A percentile compares a stretch with the other conserved stretches of the same genome.
Evolutionary conservation across 2,329 filamentous ascomycete genomes (phyloP).

Genomic region (Cytospora leucostoma): DNA sequence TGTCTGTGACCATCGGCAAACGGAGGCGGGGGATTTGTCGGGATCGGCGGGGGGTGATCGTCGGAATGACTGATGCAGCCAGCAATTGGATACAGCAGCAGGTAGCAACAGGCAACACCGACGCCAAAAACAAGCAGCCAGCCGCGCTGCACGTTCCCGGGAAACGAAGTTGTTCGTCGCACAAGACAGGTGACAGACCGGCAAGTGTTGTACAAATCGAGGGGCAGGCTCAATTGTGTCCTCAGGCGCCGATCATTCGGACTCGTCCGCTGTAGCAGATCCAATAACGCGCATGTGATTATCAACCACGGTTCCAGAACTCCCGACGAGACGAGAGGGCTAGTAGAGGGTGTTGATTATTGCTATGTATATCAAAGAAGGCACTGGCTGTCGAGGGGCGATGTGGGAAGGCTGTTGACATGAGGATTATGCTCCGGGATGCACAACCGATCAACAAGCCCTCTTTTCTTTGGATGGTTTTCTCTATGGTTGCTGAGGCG

Average conservation of each 20-base stretch:
- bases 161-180: constrained; percentile 16
- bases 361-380: background rate
- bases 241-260: constrained; percentile 18
- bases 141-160: constrained; percentile 25
- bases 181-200: constrained; percentile 21
- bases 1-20: constrained; percentile 28
- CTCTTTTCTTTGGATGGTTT: background rate
- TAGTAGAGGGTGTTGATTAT: constrained; percentile 6
- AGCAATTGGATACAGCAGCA: constrained; percentile 16
- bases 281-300: constrained; percentile 22
- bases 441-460: background rate
- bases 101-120: constrained; percentile 15
- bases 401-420: background rate
- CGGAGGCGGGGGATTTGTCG: constrained; percentile 16
- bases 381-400: constrained; percentile 3
- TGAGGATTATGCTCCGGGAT: background rate
- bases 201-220: constrained; percentile 24
- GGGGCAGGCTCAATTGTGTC: constrained; percentile 23
- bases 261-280: constrained; percentile 25
- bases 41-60: constrained; percentile 22
- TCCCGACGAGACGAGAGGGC: background rate
- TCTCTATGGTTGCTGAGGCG: background rate
- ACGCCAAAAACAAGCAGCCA: constrained; percentile 18
- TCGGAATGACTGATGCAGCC: constrained; percentile 14
- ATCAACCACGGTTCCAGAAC: background rate